Conservation (phyloP, 2,329 filamentous ascomycete species). For the Fusarium miscanthi region DNA sequence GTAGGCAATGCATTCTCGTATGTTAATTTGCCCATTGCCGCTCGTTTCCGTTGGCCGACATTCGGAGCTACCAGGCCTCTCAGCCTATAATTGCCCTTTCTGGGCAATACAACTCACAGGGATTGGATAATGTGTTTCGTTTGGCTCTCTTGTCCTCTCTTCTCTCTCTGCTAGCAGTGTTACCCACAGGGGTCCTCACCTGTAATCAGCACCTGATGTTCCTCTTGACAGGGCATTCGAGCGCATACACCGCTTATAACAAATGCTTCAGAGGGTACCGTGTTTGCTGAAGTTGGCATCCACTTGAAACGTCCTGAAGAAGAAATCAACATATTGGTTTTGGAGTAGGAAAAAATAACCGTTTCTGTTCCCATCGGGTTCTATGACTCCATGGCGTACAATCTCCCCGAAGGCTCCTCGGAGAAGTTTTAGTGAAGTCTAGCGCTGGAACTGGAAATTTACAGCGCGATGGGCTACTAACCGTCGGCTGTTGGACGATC, state of each 20-base stretch:
- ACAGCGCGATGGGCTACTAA: slow-evolving; percentile 14
- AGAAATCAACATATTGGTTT: background rate
- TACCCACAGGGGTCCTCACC: slow-evolving; percentile 8
- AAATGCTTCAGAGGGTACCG: background rate
- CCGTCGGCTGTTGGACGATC: background rate
- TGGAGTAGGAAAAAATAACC: slow-evolving; percentile 1
- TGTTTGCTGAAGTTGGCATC: background rate
- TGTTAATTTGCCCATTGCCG: slow-evolving; percentile 20
- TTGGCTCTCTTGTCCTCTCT: slow-evolving; percentile 3
- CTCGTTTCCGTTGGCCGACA: slow-evolving; percentile 41
- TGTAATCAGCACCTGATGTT: slow-evolving; percentile 25
- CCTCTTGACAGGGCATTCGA: slow-evolving; percentile 15
- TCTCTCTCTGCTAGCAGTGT: background rate
- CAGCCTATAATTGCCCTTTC: slow-evolving; percentile 15
- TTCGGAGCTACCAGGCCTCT: slow-evolving; percentile 12
- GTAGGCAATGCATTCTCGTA: slow-evolving; percentile 18
- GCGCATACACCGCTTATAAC: slow-evolving; percentile 32
- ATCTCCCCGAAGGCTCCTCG: background rate
- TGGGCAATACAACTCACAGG: slow-evolving; percentile 26
- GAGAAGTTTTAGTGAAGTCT: slow-evolving; percentile 8
- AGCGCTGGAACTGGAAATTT: slow-evolving; percentile 9
- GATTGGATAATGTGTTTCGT: slow-evolving; percentile 17
- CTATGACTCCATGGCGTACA: background rate
- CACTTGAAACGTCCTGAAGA: background rate
- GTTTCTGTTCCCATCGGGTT: background rate